Evolutionary conservation across 768 basidiomycete genomes (phyloP), one percentile per base, ranked within the genome.

Genomic region (Hericium erinaceus): DNA sequence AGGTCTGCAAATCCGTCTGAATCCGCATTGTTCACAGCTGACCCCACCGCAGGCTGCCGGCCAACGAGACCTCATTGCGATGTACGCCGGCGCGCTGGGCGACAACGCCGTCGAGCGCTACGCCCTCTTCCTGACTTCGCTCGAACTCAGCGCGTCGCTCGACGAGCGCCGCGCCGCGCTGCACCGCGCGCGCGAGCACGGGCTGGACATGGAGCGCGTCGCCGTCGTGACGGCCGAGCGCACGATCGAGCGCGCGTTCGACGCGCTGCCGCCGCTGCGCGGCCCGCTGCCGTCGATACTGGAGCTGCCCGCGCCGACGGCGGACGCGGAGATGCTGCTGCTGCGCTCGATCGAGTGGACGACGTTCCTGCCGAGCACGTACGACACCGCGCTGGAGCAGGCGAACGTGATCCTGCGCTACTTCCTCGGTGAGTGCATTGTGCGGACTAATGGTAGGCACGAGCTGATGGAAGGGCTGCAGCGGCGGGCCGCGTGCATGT

Each of bases 321-420:
- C 76, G 1, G 81, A 83, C 15, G 69, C 71, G 0, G 88, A 92
- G 66, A 65, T 72, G 60, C 68, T 89, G 51, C 75, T 98, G 8
- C 77, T 95, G 33, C 82, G 94, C 18, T 89, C 91, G 0, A 85
- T 98, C 52, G 95, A 98, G 65, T 99, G 95, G 95, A 89, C 95
- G 54, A 87, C 83, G 0, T 89, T 89, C 67, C 75, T 79, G 62
- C 80, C 83, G 37, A 72, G 78, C 5, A 98, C 95, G 1, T 84
- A 86, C 60, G 73, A 77, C 11, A 84, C 84, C 6, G 95, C 94
- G 0, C 73, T 98, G 9, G 83, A 89, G 65, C 91, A 94, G 65
- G 85, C 91, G 1, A 95, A 95, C 58, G 85, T 89, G 41, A 88
- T 97, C 58, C 67, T 93, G 57, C 84, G 95, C 15, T 93, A 92